A percentile compares a stretch with the other conserved stretches of the same genome.
Conservation (phyloP, 257 asterid species). For the Fraxinus pennsylvanica region DNA sequence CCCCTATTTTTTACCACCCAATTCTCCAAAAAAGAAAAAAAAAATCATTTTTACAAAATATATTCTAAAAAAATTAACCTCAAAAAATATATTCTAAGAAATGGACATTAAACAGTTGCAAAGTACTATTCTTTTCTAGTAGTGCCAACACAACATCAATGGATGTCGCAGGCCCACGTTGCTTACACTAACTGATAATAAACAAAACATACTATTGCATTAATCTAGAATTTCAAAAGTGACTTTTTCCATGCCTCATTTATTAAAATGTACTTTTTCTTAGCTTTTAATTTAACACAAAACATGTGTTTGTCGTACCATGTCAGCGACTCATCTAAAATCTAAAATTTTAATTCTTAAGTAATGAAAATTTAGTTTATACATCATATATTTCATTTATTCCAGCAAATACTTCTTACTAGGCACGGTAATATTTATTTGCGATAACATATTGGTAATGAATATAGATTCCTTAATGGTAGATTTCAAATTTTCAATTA, state of each 20-base stretch:
- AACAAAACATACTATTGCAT: neutral
- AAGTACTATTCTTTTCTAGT: neutral
- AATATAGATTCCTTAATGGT: too few species aligned
- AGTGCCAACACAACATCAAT: neutral
- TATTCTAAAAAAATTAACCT: too few species aligned
- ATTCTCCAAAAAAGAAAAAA: too few species aligned
- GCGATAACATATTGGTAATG: too few species aligned
- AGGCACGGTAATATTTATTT: too few species aligned
- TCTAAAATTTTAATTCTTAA: neutral
- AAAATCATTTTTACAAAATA: too few species aligned
- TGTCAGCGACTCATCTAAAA: neutral
- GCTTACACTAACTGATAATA: neutral
- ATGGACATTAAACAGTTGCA: too few species aligned
- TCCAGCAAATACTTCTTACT: too few species aligned
- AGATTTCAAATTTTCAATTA: too few species aligned
- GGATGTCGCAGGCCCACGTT: neutral
- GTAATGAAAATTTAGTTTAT: neutral
- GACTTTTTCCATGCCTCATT: neutral
- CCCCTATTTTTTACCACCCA: too few species aligned
- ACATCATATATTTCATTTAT: neutral
- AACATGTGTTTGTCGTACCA: neutral
- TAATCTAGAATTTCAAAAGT: neutral
- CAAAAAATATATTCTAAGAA: too few species aligned
- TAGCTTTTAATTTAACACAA: neutral
- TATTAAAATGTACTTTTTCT: neutral